Percentiles rank a stretch among this genome's conserved stretches.
Conservation (phyloP, 139 green algal genomes). For the Chlorokybus atmophyticus region DNA sequence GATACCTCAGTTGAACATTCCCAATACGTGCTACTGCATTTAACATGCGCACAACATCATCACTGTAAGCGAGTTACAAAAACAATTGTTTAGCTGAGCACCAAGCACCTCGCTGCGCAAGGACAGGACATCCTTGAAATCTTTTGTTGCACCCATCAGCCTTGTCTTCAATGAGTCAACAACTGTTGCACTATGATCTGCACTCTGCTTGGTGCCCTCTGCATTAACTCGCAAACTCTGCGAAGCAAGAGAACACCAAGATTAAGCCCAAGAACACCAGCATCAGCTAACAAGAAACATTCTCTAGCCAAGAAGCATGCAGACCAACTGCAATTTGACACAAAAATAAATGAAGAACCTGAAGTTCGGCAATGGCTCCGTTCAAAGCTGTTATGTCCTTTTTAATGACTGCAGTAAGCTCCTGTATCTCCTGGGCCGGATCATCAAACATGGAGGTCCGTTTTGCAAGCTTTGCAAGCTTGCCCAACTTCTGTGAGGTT, state of each 20-base stretch:
- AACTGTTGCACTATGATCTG: constrained; percentile 66
- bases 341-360: no score
- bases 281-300: no score
- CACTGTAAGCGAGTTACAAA: no score
- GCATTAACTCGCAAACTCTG: not conserved
- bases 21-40: not conserved
- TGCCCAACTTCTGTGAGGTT: constrained; percentile 82
- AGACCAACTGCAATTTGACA: no score
- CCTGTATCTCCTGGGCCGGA: constrained; percentile 76
- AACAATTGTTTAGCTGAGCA: no score
- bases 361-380: constrained; percentile 58
- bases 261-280: no score
- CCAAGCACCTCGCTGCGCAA: constrained; percentile 59
- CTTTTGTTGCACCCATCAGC: constrained; percentile 70
- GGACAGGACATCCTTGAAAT: constrained; percentile 91
- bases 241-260: no score
- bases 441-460: constrained; percentile 95
- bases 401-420: constrained; percentile 83
- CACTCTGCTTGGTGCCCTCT: constrained; percentile 64
- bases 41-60: not conserved
- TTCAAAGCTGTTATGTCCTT: constrained; percentile 65
- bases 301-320: no score
- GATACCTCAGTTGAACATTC: no score
- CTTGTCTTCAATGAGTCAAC: constrained; percentile 68
- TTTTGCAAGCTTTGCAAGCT: constrained; percentile 84